These are phyloP conservation scores for Polytrichum formosum DNA, from an alignment of 225 moss, liverwort and hornwort species.

Conservation along the genomic window DNA sequence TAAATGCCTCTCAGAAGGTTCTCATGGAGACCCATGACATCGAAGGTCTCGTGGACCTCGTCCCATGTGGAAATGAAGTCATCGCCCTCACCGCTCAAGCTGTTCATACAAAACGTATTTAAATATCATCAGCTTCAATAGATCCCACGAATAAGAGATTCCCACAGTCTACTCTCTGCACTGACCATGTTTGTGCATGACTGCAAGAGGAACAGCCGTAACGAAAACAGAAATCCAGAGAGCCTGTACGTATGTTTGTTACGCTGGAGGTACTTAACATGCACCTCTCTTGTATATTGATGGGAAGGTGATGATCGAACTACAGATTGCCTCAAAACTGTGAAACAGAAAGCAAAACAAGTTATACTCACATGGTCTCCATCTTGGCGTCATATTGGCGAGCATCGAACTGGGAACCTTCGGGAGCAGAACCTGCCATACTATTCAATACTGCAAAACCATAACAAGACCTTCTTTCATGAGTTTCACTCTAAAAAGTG, in stretches of 20 bases:
- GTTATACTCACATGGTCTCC: slow-evolving; percentile 69
- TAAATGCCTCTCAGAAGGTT: slow-evolving; percentile 63
- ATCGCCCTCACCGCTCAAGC: slow-evolving; percentile 48
- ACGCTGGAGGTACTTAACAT: no score
- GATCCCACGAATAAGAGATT: no score
- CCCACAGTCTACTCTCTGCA: no score
- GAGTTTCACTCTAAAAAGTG: background rate
- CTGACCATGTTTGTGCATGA: no score
- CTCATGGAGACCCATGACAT: slow-evolving; percentile 63
- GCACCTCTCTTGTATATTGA: no score
- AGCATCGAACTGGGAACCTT: slow-evolving; percentile 56
- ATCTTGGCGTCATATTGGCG: slow-evolving; percentile 73
- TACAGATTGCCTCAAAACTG: background rate
- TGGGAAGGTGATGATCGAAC: background rate
- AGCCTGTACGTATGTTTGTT: no score
- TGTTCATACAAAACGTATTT: slow-evolving; percentile 1
- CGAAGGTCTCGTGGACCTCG: slow-evolving; percentile 72
- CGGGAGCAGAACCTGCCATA: slow-evolving; percentile 82
- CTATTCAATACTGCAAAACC: slow-evolving; percentile 22
- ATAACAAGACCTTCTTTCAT: background rate
- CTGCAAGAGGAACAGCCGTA: no score
- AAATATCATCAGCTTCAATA: no score
- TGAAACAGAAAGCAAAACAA: background rate
- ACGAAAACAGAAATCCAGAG: no score
- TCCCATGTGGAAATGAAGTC: slow-evolving; percentile 72